A percentile compares a stretch with the other conserved stretches of the same genome.
Evolutionary conservation across 768 basidiomycete species (phyloP).

Genomic region (Russula emetica): DNA sequence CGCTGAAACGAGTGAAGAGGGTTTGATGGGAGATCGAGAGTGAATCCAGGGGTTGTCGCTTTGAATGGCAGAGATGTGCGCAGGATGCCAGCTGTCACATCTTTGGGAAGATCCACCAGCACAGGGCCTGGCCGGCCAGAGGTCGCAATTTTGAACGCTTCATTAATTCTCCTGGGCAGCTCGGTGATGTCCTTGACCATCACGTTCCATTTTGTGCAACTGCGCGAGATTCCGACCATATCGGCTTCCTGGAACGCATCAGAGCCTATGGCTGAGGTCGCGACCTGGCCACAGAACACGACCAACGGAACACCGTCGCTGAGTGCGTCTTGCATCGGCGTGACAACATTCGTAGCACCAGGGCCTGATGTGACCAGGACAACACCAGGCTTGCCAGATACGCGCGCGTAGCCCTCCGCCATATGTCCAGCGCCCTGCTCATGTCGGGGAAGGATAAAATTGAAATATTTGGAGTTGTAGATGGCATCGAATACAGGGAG

Average conservation of each 20-base stretch:
- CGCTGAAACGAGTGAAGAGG: constrained; percentile 54
- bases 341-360: constrained; percentile 96
- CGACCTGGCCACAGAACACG: constrained; percentile 97
- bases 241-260: constrained; percentile 99
- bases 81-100: constrained; percentile 91
- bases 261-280: constrained; percentile 97
- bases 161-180: constrained; percentile 92
- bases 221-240: constrained; percentile 90
- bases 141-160: constrained; percentile 98
- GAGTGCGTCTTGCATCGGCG: constrained; percentile 96
- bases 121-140: constrained; percentile 97
- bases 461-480: constrained; percentile 90
- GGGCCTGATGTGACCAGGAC: constrained; percentile 98
- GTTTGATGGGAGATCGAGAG: constrained; percentile 68
- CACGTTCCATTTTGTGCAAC: constrained; percentile 99
- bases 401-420: constrained; percentile 97
- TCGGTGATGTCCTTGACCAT: constrained; percentile 98
- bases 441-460: constrained; percentile 93
- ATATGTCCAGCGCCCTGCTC: constrained; percentile 99
- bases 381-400: constrained; percentile 96
- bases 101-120: constrained; percentile 98
- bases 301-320: constrained; percentile 92
- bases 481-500: constrained; percentile 99
- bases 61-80: constrained; percentile 80
- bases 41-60: constrained; percentile 76